Evolutionary conservation across 306 rosid genomes (phyloP).

Genomic region (Macrotyloma uniflorum): DNA sequence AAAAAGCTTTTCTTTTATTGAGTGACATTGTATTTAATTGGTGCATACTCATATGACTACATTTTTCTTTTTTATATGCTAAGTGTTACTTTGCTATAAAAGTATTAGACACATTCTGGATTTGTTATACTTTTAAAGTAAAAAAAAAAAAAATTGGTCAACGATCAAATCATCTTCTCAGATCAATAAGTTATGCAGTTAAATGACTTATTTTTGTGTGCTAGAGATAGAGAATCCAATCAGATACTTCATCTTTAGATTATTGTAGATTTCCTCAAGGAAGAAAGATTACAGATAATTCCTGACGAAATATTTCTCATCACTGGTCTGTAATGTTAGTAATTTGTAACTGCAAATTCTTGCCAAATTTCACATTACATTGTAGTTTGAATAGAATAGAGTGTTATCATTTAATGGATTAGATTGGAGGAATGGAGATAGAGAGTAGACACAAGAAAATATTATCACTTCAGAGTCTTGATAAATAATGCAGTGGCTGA

Average conservation of each 20-base stretch:
- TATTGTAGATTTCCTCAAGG: not conserved
- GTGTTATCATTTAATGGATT: not conserved
- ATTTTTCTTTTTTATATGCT: no score
- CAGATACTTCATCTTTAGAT: not conserved
- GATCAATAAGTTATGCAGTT: not conserved
- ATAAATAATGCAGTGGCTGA: not conserved
- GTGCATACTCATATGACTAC: no score
- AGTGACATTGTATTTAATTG: no score
- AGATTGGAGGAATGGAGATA: not conserved
- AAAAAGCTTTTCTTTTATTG: no score
- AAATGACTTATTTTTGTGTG: not conserved
- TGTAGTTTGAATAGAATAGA: not conserved
- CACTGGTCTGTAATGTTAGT: not conserved
- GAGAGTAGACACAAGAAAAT: not conserved
- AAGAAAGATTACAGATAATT: not conserved
- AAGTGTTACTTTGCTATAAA: no score
- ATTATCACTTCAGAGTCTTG: not conserved
- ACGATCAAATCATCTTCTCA: no score
- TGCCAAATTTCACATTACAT: not conserved
- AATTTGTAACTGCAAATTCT: not conserved
- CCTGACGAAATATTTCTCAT: no score
- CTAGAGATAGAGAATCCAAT: not conserved
- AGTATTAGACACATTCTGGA: no score
- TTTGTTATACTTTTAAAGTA: no score
- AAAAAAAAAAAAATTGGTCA: no score